Conservation (phyloP, 2,329 filamentous ascomycete species). For the Lachnellula subtilissima region DNA sequence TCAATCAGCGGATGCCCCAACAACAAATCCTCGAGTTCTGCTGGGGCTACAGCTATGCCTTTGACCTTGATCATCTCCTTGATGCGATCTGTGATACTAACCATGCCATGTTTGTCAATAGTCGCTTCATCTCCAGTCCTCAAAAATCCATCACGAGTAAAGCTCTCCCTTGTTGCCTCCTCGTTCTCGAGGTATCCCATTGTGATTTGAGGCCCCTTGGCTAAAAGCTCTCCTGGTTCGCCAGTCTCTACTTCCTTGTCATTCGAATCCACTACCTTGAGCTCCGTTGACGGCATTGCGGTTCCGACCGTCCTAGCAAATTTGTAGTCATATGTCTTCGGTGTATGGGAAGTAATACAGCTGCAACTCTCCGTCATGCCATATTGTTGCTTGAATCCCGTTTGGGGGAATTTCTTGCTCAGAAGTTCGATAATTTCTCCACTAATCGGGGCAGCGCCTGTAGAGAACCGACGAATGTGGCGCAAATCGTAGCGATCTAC, state of each 20-base stretch:
- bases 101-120: conserved; percentile 56
- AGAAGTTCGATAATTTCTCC: conserved; percentile 27
- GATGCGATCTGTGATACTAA: conserved; percentile 71
- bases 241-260: conserved; percentile 48
- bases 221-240: conserved; percentile 56
- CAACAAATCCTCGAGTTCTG: conserved; percentile 38
- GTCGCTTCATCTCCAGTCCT: conserved; percentile 65
- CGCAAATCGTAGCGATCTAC: conserved; percentile 46
- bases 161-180: conserved; percentile 17
- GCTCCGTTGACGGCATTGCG: conserved; percentile 53
- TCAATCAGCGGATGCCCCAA: conserved; percentile 37
- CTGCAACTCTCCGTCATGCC: conserved; percentile 56
- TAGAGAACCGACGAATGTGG: conserved; percentile 41
- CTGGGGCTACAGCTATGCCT: conserved; percentile 40
- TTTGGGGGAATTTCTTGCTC: conserved; percentile 41
- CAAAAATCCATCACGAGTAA: conserved; percentile 65
- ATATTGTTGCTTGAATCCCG: conserved; percentile 46
- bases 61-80: conserved; percentile 54
- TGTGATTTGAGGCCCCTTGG: conserved; percentile 68
- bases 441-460: conserved; percentile 46
- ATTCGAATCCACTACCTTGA: conserved; percentile 54
- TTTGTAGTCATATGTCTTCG: conserved; percentile 49
- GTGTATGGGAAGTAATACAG: conserved; percentile 59
- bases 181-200: conserved; percentile 64
- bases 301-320: conserved; percentile 53